Evolutionary conservation across 176 grass and related monocot species (phyloP).

Genomic region (Oryza australiensis): DNA sequence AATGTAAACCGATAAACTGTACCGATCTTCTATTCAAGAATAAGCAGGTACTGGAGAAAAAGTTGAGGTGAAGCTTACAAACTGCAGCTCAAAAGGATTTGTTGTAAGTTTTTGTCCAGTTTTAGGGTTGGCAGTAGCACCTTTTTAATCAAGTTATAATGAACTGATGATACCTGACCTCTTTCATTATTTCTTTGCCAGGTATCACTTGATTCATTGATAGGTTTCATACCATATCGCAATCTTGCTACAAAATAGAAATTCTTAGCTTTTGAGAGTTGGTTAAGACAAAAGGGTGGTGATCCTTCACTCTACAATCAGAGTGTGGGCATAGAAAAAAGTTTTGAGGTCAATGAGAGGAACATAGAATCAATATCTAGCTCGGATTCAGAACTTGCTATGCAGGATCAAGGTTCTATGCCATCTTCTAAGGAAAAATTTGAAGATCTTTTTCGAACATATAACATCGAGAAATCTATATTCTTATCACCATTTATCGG

Average conservation of each 20-base stretch:
- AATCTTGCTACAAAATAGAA: conserved; percentile 84
- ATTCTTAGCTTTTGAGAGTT: conserved; percentile 86
- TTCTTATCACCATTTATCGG: too few species aligned
- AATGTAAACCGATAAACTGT: too few species aligned
- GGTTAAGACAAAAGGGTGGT: conserved; percentile 81
- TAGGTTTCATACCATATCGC: conserved; percentile 85
- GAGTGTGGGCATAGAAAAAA: too few species aligned
- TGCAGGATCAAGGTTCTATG: too few species aligned
- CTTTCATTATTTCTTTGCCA: conserved; percentile 43
- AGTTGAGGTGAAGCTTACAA: conserved; percentile 81
- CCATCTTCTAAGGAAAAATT: too few species aligned
- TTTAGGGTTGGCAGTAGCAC: not conserved
- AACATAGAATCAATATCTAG: too few species aligned
- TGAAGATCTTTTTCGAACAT: too few species aligned
- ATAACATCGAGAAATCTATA: too few species aligned
- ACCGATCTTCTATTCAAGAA: too few species aligned
- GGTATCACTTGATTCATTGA: conserved; percentile 84
- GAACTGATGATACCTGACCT: conserved; percentile 33
- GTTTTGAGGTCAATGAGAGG: too few species aligned
- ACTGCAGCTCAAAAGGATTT: conserved; percentile 86
- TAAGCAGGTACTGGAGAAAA: conserved; percentile 69
- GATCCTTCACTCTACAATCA: conserved; percentile 79
- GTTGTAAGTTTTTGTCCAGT: conserved; percentile 57
- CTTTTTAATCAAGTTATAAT: conserved; percentile 5
- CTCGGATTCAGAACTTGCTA: too few species aligned